Conservation (phyloP, 257 asterid genomes). For the Cruciata laevipes region DNA sequence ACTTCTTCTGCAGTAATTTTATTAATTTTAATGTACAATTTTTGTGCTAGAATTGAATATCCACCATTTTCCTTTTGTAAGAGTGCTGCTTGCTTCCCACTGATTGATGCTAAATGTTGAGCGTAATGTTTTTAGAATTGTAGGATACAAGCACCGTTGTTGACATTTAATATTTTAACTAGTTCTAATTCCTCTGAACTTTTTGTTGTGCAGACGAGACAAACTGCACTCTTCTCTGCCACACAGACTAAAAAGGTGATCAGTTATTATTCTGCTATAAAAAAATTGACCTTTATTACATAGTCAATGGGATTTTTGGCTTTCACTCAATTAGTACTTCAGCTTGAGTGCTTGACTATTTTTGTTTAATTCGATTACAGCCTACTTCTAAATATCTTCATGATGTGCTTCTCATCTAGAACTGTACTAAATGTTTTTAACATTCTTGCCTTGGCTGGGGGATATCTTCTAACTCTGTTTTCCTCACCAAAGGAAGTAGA, state of each 20-base stretch:
- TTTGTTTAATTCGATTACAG: background rate
- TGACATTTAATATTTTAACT: constrained; percentile 13
- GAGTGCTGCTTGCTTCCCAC: background rate
- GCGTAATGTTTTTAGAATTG: background rate
- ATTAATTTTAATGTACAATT: background rate
- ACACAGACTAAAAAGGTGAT: constrained; percentile 88
- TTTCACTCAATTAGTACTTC: background rate
- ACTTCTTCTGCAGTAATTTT: background rate
- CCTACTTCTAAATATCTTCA: background rate
- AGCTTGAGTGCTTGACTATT: too few relatives aligned
- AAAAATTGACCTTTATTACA: background rate
- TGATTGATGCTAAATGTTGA: background rate
- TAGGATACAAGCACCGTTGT: background rate
- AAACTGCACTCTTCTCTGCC: constrained; percentile 96
- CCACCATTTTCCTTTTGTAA: background rate
- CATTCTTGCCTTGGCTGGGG: background rate
- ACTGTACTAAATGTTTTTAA: background rate
- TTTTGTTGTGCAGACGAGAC: constrained; percentile 56
- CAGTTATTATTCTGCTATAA: background rate
- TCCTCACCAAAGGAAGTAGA: background rate
- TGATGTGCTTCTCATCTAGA: background rate
- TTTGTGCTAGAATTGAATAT: background rate
- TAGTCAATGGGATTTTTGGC: background rate
- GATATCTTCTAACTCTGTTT: background rate
- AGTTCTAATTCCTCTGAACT: constrained; percentile 14